Percentiles rank a stretch among this genome's conserved stretches.
These are phyloP conservation scores for Diplocarpon mali DNA, from an alignment of 2,329 filamentous ascomycete genomes.

Conservation along the genomic window DNA sequence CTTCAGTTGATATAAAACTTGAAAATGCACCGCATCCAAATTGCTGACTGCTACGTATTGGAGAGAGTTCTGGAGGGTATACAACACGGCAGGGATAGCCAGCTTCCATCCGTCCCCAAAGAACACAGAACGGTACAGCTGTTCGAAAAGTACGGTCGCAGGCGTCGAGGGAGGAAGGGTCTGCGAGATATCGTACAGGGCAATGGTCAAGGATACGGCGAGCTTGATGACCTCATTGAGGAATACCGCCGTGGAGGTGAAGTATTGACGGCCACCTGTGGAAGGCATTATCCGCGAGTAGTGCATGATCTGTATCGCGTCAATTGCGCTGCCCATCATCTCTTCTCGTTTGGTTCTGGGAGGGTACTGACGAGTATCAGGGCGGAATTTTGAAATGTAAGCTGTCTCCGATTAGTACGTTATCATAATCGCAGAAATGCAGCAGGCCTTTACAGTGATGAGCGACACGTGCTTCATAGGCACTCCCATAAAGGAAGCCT, in stretches of 20 bases:
- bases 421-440: constrained; percentile 7
- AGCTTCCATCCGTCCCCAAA: constrained; percentile 91
- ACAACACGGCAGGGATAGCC: constrained; percentile 76
- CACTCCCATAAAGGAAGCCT: constrained; percentile 36
- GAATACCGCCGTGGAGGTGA: constrained; percentile 87
- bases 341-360: constrained; percentile 3
- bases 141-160: constrained; percentile 67
- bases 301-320: constrained; percentile 63
- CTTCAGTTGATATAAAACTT: constrained; percentile 88
- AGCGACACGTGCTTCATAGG: constrained; percentile 60
- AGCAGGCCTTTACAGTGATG: constrained; percentile 40
- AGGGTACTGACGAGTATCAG: constrained; percentile 51
- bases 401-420: constrained; percentile 35
- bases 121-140: constrained; percentile 73
- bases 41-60: constrained; percentile 90
- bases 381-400: constrained; percentile 71
- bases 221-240: constrained; percentile 90
- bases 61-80: constrained; percentile 86
- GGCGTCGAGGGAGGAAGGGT: constrained; percentile 69
- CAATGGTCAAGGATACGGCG: constrained; percentile 72
- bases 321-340: constrained; percentile 9
- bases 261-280: constrained; percentile 73
- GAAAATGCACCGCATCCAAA: constrained; percentile 83
- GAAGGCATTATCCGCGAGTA: constrained; percentile 92
- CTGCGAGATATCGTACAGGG: constrained; percentile 75